These are phyloP conservation scores for Ogataea naganishii DNA, from an alignment of 805 yeast genomes.

Conservation along the genomic window DNA sequence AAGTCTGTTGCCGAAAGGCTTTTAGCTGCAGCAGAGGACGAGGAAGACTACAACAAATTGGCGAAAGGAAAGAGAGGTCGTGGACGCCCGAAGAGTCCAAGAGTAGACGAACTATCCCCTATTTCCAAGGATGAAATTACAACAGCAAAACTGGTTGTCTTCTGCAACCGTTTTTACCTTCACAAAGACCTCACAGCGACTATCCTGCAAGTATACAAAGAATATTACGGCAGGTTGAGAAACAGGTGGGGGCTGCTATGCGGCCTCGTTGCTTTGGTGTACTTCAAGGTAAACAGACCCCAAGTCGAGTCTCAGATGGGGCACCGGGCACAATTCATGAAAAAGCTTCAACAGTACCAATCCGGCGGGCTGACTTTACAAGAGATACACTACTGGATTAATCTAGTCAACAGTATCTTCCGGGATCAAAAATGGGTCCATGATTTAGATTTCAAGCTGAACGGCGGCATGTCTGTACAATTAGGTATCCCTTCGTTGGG, in stretches of 20 bases:
- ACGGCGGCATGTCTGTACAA: constrained; percentile 4
- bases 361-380: constrained; percentile 41
- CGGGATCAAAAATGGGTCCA: constrained; percentile 55
- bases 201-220: constrained; percentile 41
- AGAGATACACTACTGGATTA: constrained; percentile 45
- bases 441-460: constrained; percentile 28
- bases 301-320: constrained; percentile 38
- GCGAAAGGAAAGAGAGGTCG: constrained; percentile 9
- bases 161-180: constrained; percentile 58
- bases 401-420: constrained; percentile 43
- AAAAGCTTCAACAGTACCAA: constrained; percentile 43
- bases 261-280: constrained; percentile 56
- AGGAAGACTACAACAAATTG: constrained; percentile 6
- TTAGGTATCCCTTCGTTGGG: constrained; percentile 13
- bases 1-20: too few relatives aligned
- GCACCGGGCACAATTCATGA: constrained; percentile 35
- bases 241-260: constrained; percentile 65
- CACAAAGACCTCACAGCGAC: constrained; percentile 43
- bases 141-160: constrained; percentile 31
- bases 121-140: constrained; percentile 13
- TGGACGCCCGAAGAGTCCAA: constrained; percentile 3
- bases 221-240: constrained; percentile 43
- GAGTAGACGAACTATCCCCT: constrained; percentile 5
- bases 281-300: constrained; percentile 42
- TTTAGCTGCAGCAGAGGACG: constrained; percentile 3